These are phyloP conservation scores for Thozetella sp. DNA, from an alignment of 495 filamentous ascomycete genomes.

Conservation along the genomic window DNA sequence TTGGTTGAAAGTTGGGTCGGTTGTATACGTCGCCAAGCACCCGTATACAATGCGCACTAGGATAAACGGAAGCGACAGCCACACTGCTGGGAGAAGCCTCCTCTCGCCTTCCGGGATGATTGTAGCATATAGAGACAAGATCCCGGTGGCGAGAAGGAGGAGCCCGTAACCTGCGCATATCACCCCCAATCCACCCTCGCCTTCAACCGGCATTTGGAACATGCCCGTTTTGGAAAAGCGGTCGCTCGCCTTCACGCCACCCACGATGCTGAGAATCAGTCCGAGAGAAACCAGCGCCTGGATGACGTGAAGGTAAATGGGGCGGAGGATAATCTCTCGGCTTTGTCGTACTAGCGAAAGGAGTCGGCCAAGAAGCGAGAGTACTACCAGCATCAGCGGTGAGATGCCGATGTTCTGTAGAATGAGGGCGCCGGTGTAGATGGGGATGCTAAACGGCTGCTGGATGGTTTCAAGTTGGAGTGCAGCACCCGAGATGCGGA, in stretches of 20 bases:
- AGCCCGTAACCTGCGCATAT: conserved; percentile 3
- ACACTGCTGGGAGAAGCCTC: neutral
- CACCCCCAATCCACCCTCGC: neutral
- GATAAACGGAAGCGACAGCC: conserved; percentile 4
- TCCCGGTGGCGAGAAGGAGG: neutral
- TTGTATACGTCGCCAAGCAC: neutral
- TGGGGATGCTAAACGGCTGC: conserved; percentile 4
- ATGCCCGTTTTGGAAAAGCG: neutral
- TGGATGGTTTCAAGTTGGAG: conserved; percentile 3
- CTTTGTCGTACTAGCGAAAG: neutral
- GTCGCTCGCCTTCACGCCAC: conserved; percentile 5
- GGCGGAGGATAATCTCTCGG: neutral
- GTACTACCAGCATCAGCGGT: conserved; percentile 3
- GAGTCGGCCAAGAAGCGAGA: neutral
- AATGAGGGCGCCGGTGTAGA: neutral
- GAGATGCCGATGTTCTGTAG: conserved; percentile 8
- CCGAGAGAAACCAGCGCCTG: neutral
- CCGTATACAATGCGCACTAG: conserved; percentile 4
- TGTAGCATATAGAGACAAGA: neutral
- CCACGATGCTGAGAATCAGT: conserved; percentile 2
- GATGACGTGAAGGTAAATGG: neutral
- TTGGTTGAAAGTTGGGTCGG: neutral
- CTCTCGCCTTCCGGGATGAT: no score
- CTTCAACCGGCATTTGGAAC: neutral
- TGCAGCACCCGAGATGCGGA: neutral